phyloP scores from a whole-genome alignment of 306 rosid genomes.

The Vigna mungo region DNA sequence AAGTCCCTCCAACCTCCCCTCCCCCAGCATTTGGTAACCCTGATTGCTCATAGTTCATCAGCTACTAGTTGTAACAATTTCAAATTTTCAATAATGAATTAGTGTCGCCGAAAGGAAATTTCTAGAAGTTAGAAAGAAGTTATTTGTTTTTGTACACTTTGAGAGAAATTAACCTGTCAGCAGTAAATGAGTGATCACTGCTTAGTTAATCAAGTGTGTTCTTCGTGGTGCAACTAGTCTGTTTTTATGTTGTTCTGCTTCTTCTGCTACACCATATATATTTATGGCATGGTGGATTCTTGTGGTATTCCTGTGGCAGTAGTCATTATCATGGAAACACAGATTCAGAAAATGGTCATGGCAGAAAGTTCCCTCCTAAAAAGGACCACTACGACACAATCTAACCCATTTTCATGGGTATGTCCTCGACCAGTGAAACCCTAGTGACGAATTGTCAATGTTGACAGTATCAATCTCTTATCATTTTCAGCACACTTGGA shows the following conservation, averaged over 20 bases:
- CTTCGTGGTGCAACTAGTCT: neutral
- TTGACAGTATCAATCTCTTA: neutral
- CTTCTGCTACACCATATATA: neutral
- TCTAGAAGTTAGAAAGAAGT: neutral
- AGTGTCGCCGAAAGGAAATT: neutral
- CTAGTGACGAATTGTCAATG: neutral
- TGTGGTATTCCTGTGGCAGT: no score
- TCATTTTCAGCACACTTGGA: neutral
- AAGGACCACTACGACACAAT: no score
- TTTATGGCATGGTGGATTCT: no score
- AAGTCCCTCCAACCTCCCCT: neutral
- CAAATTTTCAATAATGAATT: neutral
- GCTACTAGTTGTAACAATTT: neutral
- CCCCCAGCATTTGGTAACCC: neutral
- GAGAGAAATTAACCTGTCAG: conserved; percentile 2
- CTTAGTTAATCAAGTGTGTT: conserved; percentile 22
- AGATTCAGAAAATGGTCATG: no score
- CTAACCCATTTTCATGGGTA: neutral
- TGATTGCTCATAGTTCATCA: neutral
- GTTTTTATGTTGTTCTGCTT: conserved; percentile 1
- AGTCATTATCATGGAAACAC: no score
- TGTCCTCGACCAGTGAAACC: neutral
- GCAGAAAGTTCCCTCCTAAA: no score
- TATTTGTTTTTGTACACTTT: conserved; percentile 1
- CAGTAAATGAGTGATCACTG: neutral